Base-by-base conservation (phyloP, 768 basidiomycete genomes). In the Boletus reticuloceps region DNA sequence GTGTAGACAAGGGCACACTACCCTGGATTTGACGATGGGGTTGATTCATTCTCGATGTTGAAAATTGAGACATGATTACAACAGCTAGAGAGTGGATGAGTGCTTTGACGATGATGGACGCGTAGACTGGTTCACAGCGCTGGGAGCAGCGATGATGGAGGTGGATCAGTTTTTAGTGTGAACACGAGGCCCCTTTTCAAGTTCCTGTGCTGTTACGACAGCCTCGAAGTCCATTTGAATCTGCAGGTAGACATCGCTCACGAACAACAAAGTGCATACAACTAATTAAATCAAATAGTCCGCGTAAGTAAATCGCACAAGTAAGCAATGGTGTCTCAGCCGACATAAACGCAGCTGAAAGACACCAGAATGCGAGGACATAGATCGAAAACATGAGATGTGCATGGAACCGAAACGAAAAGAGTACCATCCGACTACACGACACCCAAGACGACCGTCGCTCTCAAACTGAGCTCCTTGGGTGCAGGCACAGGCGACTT, bases 391-490 rank as follows among this genome's bases (percentile, higher is more conserved):
- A 40, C 55, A 56, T 27, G 19, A 38, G 16, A 58, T 40, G 40
- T 47, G 12, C 25, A 43, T 11, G 25, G 47, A 50, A 53, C 10
- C 8, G 4, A 27, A 46, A 27, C 29, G 11, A 13, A 40, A n/a
- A 41, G 7, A 43, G 20, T 13, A 4, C 5, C 34, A 14, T 11
- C 20, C 31, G 9, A 17, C 31, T 69, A 94, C 32, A 92, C 84
- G 31, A 94, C 72, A 3, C 90, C 91, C 40, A 94, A 68, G 19
- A 92, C 79, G 51, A 94, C 82, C 13, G 88, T 93, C 36, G 89
- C 91, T 54, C 92, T 75, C 61, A 95, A 65, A 63, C 91, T 91
- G 29, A 82, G 75, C 58, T 84, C 76, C 53, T 53, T 71, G 16
- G 67, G 64, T 2, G 69, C 69, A 55, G 71, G 71, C 13, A 61